Evolutionary conservation across 805 yeast genomes (phyloP).

Genomic region (Saturnispora sanitii): DNA sequence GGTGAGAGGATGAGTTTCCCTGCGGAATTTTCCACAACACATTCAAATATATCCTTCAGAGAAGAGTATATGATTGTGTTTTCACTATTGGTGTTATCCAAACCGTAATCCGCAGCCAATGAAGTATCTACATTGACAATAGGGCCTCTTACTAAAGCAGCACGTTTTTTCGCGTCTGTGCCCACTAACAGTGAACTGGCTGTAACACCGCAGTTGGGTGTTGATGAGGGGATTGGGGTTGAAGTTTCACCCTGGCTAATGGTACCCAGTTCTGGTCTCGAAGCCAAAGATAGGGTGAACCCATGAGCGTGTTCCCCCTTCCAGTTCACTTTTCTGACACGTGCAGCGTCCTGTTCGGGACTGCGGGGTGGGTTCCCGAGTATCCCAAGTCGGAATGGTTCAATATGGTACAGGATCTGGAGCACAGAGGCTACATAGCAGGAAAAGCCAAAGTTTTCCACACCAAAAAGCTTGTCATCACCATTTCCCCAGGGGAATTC

Average conservation of each 20-base stretch:
- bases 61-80: conserved; percentile 44
- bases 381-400: conserved; percentile 52
- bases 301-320: conserved; percentile 34
- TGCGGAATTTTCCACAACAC: conserved; percentile 62
- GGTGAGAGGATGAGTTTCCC: conserved; percentile 84
- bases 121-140: conserved; percentile 72
- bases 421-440: conserved; percentile 91
- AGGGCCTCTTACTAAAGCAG: conserved; percentile 43
- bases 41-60: conserved; percentile 76
- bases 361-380: conserved; percentile 36
- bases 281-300: too few relatives aligned
- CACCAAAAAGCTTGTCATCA: conserved; percentile 59
- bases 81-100: conserved; percentile 17
- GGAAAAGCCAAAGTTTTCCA: conserved; percentile 83
- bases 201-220: too few relatives aligned
- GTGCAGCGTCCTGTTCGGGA: conserved; percentile 17
- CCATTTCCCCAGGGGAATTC: conserved; percentile 55
- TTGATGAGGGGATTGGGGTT: too few relatives aligned
- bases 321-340: conserved; percentile 32
- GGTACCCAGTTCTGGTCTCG: too few relatives aligned
- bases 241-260: too few relatives aligned
- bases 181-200: too few relatives aligned
- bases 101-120: conserved; percentile 39
- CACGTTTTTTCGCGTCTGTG: not conserved
- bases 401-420: conserved; percentile 75